Base-by-base conservation (phyloP, 148 eudicot species). In the Nepenthes gracilis region DNA sequence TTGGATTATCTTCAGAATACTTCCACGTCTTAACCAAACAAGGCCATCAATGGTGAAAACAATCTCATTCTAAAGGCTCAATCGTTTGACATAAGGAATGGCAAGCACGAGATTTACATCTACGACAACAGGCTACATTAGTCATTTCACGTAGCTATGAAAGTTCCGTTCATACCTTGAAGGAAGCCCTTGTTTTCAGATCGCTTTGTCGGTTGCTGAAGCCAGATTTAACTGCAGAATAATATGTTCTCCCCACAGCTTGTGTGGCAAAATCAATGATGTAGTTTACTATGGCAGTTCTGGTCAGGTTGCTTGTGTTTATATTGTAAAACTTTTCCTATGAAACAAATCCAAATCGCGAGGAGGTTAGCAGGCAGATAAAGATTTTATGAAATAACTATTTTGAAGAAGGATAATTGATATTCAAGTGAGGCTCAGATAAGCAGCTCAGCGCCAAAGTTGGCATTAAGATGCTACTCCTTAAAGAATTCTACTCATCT, bases 311-410 rank as follows among this genome's bases (percentile, higher is more conserved):
- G 61, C 59, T 68, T 13, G 93, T 91, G 45, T 65, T 75, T 40
- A 35, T 12, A 62, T 76, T 78, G 75, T 87, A 87, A 62, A 85
- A 87, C 57, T 60, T 63, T 67, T 65, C 85, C 96, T 92, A 80
- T 32, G 33, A 52, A 63, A 51, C 57, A 12, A 51, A 48, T 45
- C 11, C 48, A 45, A 11, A 49, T 49, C 53, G 11, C 15, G 1
- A 49, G 6, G 15, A 49, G 11, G 15, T 49, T 11, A 6, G 6
- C n/a, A 49, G 34, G 36, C 32, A 9, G 36, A 12, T 11, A 12
- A 15, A 58, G 23, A 36, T 36, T 2, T 6, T n/a, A 2, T 15
- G 9, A 35, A 58, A 37, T 23, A 23, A 23, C 23, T 23, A 12
- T 54, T 4, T 9, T 5, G 13, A 45, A 45, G 48, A 11, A 45